phyloP scores from a whole-genome alignment of 805 yeast genomes.

The Cyberlindnera xishuangbannaensis region DNA sequence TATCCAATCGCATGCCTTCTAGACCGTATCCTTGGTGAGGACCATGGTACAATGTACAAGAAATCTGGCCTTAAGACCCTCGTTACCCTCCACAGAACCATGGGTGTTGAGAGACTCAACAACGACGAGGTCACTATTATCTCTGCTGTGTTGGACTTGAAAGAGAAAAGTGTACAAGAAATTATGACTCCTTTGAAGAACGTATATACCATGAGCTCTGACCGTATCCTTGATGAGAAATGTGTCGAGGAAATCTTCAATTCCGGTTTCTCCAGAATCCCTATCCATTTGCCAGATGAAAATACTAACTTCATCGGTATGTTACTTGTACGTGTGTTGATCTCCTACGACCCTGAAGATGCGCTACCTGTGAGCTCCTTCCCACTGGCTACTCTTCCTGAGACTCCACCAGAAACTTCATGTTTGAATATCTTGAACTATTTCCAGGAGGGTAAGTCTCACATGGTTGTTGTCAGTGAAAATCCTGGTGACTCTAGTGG shows the following conservation, averaged over 20 bases:
- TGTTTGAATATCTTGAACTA: conserved; percentile 91
- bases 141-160: conserved; percentile 86
- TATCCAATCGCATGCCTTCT: conserved; percentile 81
- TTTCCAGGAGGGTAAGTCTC: conserved; percentile 96
- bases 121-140: conserved; percentile 96
- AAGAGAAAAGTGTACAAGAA: conserved; percentile 78
- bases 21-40: conserved; percentile 85
- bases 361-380: conserved; percentile 86
- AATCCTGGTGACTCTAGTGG: conserved; percentile 81
- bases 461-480: conserved; percentile 89
- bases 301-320: conserved; percentile 91
- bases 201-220: conserved; percentile 84
- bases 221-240: conserved; percentile 72
- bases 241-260: conserved; percentile 86
- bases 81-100: conserved; percentile 86
- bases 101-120: conserved; percentile 92
- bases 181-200: conserved; percentile 94
- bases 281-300: conserved; percentile 85
- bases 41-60: conserved; percentile 92
- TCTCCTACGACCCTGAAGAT: conserved; percentile 96
- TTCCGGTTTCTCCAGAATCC: conserved; percentile 93
- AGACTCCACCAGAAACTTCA: conserved; percentile 85
- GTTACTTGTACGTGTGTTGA: conserved; percentile 86
- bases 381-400: conserved; percentile 94
- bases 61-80: conserved; percentile 89